Conservation (phyloP, 192 early-diverging fungal species). For the Coemansia sp. region DNA sequence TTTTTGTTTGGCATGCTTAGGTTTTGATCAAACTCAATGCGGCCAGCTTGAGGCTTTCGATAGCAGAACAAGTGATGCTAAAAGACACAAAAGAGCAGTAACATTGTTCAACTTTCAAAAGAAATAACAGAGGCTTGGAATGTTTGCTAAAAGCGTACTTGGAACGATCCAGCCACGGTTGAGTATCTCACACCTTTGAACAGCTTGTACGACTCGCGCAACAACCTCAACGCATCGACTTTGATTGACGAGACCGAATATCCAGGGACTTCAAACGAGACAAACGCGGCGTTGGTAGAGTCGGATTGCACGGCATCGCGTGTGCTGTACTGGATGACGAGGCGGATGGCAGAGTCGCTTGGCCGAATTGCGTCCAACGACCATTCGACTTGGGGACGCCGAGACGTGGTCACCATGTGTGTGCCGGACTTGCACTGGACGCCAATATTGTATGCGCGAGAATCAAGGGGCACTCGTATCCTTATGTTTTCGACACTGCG, state of each 20-base stretch:
- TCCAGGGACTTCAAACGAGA: conserved; percentile 39
- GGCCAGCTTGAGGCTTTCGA: no score
- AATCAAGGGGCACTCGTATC: conserved; percentile 26
- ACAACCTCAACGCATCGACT: conserved; percentile 33
- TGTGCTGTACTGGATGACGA: conserved; percentile 25
- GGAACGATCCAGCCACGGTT: conserved; percentile 34
- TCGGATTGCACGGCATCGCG: neutral
- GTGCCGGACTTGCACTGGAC: conserved; percentile 40
- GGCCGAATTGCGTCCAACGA: conserved; percentile 17
- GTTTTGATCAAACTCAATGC: no score
- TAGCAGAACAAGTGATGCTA: no score
- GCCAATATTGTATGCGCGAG: conserved; percentile 38
- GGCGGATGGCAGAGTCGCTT: conserved; percentile 10
- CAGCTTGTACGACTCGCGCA: conserved; percentile 45
- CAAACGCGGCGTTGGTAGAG: conserved; percentile 18
- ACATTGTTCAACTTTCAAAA: no score
- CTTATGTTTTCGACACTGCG: conserved; percentile 33
- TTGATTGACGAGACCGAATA: conserved; percentile 40
- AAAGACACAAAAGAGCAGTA: no score
- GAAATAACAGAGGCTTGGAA: no score
- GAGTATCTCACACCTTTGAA: conserved; percentile 44
- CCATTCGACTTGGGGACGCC: conserved; percentile 38
- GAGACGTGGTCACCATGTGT: conserved; percentile 21
- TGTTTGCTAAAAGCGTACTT: conserved; percentile 28
- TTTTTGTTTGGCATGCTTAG: no score